Evolutionary conservation across 2,329 filamentous ascomycete species (phyloP).

Genomic region (Pseudogymnoascus sp.): DNA sequence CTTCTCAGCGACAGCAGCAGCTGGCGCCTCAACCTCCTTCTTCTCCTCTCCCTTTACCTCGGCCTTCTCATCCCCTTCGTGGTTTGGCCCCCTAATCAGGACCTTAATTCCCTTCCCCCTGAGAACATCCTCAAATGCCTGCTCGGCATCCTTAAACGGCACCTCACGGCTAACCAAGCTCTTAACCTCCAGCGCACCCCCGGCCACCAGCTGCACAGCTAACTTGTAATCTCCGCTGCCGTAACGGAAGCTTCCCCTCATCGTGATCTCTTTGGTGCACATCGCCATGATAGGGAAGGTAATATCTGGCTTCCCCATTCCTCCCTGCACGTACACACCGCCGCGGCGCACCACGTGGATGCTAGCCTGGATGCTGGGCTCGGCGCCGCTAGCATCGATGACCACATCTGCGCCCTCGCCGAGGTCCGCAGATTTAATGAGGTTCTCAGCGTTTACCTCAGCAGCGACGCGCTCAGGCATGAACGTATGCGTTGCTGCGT

Average conservation of each 20-base stretch:
- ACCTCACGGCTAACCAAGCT: constrained; percentile 71
- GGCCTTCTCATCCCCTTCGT: constrained; percentile 33
- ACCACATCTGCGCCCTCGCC: constrained; percentile 64
- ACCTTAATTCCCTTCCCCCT: constrained; percentile 70
- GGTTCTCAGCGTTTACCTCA: constrained; percentile 63
- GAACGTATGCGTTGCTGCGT: constrained; percentile 66
- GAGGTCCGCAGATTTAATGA: constrained; percentile 57
- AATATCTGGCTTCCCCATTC: constrained; percentile 84
- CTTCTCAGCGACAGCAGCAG: neutral
- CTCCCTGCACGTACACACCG: constrained; percentile 74
- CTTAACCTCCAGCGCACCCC: constrained; percentile 71
- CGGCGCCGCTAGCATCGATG: constrained; percentile 73
- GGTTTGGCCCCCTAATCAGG: constrained; percentile 57
- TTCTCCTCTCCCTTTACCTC: neutral
- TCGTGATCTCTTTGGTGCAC: constrained; percentile 80
- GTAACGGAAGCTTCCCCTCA: constrained; percentile 86
- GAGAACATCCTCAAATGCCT: constrained; percentile 81
- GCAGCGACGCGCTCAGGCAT: constrained; percentile 53
- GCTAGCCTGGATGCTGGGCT: constrained; percentile 67
- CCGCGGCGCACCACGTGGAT: constrained; percentile 64
- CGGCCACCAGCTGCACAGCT: constrained; percentile 64
- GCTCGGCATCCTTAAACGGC: constrained; percentile 71
- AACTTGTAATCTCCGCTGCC: constrained; percentile 76
- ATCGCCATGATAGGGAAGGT: constrained; percentile 86
- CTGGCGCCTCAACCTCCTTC: neutral